These are phyloP conservation scores for Cutaneotrichosporon mucoides DNA, from an alignment of 1,284 basidiomycete species.

Conservation along the genomic window DNA sequence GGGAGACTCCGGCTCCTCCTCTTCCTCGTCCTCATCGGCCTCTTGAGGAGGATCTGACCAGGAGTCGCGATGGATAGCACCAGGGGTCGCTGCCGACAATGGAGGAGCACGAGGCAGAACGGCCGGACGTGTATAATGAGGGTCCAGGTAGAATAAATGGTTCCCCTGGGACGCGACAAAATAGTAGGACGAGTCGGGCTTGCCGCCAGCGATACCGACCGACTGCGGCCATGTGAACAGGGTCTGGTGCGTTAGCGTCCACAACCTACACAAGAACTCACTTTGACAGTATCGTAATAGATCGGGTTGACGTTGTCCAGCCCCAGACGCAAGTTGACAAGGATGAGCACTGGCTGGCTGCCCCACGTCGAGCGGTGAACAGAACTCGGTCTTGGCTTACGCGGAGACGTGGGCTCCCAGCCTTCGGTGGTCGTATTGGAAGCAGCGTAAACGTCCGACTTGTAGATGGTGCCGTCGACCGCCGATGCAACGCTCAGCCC, in stretches of 20 bases:
- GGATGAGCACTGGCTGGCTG: conserved; percentile 74
- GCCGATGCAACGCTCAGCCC: conserved; percentile 79
- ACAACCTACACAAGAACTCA: not conserved
- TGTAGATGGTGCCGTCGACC: conserved; percentile 76
- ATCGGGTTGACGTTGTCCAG: conserved; percentile 90
- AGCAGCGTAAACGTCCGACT: conserved; percentile 77
- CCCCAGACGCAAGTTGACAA: conserved; percentile 82
- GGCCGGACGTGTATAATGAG: conserved; percentile 80
- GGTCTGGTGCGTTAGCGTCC: conserved; percentile 53
- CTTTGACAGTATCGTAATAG: conserved; percentile 92
- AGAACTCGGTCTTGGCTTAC: conserved; percentile 12
- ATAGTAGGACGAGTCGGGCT: conserved; percentile 94
- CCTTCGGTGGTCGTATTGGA: conserved; percentile 55
- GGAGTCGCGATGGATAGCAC: not conserved
- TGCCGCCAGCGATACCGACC: conserved; percentile 91
- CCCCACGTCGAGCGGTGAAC: conserved; percentile 59
- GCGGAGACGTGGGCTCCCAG: conserved; percentile 20
- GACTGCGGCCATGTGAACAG: conserved; percentile 91
- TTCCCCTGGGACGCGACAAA: conserved; percentile 91
- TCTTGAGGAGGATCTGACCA: not conserved
- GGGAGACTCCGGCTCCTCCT: not conserved
- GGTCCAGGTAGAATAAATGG: conserved; percentile 91
- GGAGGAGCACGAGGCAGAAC: conserved; percentile 68
- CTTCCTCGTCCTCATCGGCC: conserved; percentile 17
- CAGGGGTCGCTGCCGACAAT: conserved; percentile 13